Evolutionary conservation across 331 rosid species (phyloP).

Genomic region (Quercus tomentella): DNA sequence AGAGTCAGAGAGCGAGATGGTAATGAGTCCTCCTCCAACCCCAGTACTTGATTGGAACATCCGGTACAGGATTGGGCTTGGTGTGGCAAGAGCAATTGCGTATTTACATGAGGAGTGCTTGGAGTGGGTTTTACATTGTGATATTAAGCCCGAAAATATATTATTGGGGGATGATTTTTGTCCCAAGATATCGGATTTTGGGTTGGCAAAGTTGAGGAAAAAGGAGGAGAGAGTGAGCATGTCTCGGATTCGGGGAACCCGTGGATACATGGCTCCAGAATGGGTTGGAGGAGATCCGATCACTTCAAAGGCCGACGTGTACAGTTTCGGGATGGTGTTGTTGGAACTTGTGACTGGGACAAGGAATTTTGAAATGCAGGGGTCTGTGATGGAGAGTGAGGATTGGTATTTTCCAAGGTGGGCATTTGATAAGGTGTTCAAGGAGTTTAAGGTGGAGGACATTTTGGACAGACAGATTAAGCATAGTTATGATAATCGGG

Average conservation of each 20-base stretch:
- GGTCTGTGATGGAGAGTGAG: constrained; percentile 43
- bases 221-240: constrained; percentile 80
- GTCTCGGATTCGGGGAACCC: constrained; percentile 80
- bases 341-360: constrained; percentile 75
- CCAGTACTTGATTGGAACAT: constrained; percentile 70
- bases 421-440: constrained; percentile 87
- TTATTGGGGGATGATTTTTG: constrained; percentile 77
- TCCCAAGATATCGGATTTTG: constrained; percentile 87
- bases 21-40: neutral
- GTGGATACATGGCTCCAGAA: constrained; percentile 95
- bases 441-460: constrained; percentile 68
- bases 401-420: constrained; percentile 89
- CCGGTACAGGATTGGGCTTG: constrained; percentile 73
- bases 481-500: constrained; percentile 49
- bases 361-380: constrained; percentile 49
- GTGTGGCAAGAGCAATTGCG: constrained; percentile 83
- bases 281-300: constrained; percentile 70
- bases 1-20: neutral
- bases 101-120: constrained; percentile 93
- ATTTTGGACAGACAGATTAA: constrained; percentile 62
- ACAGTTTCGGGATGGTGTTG: constrained; percentile 85
- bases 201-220: constrained; percentile 66
- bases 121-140: constrained; percentile 95
- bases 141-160: constrained; percentile 86
- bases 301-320: constrained; percentile 86